phyloP scores from a whole-genome alignment of 495 filamentous ascomycete genomes.

The Pyrenula massariospora region DNA sequence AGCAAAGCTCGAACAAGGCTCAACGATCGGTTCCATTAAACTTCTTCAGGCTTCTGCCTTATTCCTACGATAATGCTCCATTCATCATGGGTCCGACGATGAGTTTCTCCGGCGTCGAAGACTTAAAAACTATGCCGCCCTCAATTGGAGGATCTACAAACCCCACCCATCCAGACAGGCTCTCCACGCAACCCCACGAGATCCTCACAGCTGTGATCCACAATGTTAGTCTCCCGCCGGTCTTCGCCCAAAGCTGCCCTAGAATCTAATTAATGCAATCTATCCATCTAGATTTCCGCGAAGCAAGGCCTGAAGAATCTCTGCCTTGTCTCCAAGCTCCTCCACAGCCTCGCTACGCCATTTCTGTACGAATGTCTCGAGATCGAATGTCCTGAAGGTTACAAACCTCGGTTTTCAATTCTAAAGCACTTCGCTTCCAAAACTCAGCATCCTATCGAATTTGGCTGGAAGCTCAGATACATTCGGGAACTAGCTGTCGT shows the following conservation, averaged over 20 bases:
- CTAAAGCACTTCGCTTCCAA: background rate
- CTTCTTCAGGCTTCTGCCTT: too few relatives aligned
- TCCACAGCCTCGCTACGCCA: background rate
- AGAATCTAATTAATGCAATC: too few relatives aligned
- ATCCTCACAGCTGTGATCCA: background rate
- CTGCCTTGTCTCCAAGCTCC: background rate
- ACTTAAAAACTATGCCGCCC: too few relatives aligned
- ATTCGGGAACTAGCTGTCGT: too few relatives aligned
- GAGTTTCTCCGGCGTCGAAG: too few relatives aligned
- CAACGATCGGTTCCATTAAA: too few relatives aligned
- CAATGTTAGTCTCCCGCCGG: background rate
- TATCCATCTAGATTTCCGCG: background rate
- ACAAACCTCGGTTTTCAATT: background rate
- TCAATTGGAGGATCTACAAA: too few relatives aligned
- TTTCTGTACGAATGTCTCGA: background rate
- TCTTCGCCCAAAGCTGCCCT: too few relatives aligned
- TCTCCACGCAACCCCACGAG: background rate
- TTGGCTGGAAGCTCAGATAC: too few relatives aligned
- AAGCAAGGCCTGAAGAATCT: background rate
- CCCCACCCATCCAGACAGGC: background rate
- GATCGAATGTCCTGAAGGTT: background rate
- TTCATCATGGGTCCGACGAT: too few relatives aligned
- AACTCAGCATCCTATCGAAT: background rate
- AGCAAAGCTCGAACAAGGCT: too few relatives aligned
- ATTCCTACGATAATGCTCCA: too few relatives aligned